Conservation (phyloP, 139 green algal genomes). For the Chlorella sp. region DNA sequence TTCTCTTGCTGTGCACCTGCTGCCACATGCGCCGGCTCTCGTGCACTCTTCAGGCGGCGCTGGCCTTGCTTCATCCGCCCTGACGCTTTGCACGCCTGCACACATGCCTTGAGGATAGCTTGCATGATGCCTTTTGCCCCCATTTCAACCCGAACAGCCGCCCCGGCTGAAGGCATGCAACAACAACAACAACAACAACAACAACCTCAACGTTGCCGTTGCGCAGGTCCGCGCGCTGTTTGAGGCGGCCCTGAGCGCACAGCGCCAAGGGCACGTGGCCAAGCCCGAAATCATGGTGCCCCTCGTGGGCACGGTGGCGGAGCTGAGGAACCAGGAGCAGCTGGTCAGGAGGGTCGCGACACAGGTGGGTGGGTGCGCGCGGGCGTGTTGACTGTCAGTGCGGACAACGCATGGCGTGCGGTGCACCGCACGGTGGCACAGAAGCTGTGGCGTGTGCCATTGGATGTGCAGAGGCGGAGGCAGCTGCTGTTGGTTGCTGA, state of each 20-base stretch:
- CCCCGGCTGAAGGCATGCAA: no score
- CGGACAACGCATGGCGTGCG: no score
- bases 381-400: no score
- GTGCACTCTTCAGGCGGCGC: no score
- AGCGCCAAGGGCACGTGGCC: conserved; percentile 33
- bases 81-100: neutral
- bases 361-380: conserved; percentile 15
- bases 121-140: no score
- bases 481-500: no score
- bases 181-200: neutral
- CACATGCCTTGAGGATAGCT: neutral
- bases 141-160: no score
- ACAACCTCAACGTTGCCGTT: no score
- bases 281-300: conserved; percentile 90
- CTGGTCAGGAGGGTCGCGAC: conserved; percentile 40
- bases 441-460: no score
- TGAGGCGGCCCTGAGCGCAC: conserved; percentile 67
- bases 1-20: neutral
- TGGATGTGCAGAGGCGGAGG: no score
- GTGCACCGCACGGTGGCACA: no score
- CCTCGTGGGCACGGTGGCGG: conserved; percentile 68
- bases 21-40: neutral
- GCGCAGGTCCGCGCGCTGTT: conserved; percentile 72
- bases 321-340: conserved; percentile 56
- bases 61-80: no score